These are phyloP conservation scores for Fonsecaea erecta DNA, from an alignment of 2,329 filamentous ascomycete genomes.

Conservation along the genomic window DNA sequence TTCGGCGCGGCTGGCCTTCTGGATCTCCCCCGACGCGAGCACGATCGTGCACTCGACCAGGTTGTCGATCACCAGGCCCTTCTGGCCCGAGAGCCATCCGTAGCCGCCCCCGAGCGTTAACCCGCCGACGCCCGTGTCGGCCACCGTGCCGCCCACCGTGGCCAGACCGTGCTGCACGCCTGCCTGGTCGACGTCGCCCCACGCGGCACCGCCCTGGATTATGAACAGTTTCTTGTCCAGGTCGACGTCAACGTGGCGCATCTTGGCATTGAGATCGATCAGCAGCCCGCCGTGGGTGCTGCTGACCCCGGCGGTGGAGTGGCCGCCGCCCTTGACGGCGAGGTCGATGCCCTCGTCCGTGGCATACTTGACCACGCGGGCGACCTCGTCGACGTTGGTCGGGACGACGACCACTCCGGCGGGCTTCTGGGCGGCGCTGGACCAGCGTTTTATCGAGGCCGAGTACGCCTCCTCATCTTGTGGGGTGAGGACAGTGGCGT, in stretches of 20 bases:
- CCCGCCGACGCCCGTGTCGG: constrained; percentile 66
- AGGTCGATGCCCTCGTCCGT: constrained; percentile 53
- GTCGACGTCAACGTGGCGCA: constrained; percentile 59
- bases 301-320: constrained; percentile 59
- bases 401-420: constrained; percentile 54
- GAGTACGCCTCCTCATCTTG: constrained; percentile 43
- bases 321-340: constrained; percentile 61
- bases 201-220: constrained; percentile 58
- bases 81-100: constrained; percentile 59
- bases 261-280: constrained; percentile 56
- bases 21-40: constrained; percentile 46
- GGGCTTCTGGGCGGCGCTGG: constrained; percentile 45
- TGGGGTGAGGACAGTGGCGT: constrained; percentile 42
- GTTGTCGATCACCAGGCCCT: constrained; percentile 61
- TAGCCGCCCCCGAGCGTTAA: constrained; percentile 64
- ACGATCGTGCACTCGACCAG: constrained; percentile 47
- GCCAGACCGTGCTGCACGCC: constrained; percentile 59
- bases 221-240: constrained; percentile 50
- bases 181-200: constrained; percentile 60
- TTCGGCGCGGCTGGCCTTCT: constrained; percentile 42
- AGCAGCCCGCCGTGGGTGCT: constrained; percentile 60
- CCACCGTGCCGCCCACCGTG: constrained; percentile 66
- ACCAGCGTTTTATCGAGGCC: constrained; percentile 48
- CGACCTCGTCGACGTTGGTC: constrained; percentile 48
- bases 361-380: constrained; percentile 53